phyloP scores from a whole-genome alignment of 73 alveolate genomes.

The Paramecium tetraurelia region DNA sequence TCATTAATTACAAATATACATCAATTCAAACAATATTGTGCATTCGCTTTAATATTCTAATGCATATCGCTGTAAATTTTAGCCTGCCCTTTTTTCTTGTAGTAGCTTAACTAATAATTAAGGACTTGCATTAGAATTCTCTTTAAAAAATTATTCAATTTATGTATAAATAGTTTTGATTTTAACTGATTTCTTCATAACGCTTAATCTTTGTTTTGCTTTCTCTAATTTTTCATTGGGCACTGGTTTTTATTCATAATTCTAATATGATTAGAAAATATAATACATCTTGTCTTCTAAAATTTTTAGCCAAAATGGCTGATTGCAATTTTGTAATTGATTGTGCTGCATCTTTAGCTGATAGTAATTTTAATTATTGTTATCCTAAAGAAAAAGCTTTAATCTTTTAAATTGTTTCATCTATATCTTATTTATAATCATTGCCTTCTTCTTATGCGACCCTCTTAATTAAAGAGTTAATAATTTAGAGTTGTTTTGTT shows the following conservation, averaged over 20 bases:
- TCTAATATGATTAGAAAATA: background rate
- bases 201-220: background rate
- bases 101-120: background rate
- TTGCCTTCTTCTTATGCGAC: background rate
- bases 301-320: background rate
- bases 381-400: background rate
- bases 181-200: slow-evolving; percentile 1
- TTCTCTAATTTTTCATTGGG: background rate
- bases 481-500: background rate
- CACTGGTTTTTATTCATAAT: background rate
- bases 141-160: background rate
- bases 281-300: background rate
- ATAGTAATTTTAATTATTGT: background rate
- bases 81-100: background rate
- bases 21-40: background rate
- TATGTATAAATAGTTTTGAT: background rate
- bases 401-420: background rate
- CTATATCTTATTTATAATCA: background rate
- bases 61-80: background rate
- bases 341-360: background rate
- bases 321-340: background rate
- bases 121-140: background rate
- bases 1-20: background rate
- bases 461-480: background rate
- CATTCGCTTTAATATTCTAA: background rate